phyloP scores from a whole-genome alignment of 2,329 filamentous ascomycete genomes.

The Aspergillus ibericus region DNA sequence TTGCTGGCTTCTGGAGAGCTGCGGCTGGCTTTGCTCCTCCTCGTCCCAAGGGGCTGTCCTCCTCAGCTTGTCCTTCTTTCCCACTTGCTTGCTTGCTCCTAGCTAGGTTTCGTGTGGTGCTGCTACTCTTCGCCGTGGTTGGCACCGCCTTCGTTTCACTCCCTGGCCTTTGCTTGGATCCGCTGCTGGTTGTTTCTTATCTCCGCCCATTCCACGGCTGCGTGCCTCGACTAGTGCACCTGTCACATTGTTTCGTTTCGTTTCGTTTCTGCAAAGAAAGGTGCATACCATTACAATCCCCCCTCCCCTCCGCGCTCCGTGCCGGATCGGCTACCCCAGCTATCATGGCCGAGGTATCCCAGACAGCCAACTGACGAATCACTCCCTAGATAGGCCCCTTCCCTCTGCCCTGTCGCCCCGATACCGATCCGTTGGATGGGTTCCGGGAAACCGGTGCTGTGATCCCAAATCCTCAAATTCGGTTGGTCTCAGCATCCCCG shows the following conservation, averaged over 20 bases:
- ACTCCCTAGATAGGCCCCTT: not conserved
- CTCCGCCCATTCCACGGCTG: constrained; percentile 1
- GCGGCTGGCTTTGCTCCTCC: not conserved
- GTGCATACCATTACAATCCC: constrained; percentile 9
- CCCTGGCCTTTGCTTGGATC: not conserved
- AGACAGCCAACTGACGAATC: constrained; percentile 1
- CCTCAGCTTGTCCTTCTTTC: not conserved
- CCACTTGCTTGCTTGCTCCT: not conserved
- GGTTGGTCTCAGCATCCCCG: constrained; percentile 21
- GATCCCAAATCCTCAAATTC: constrained; percentile 16
- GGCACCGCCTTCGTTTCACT: not conserved
- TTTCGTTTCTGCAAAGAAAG: constrained; percentile 7
- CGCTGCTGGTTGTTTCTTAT: not conserved
- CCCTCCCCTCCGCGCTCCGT: not conserved
- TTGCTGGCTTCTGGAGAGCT: not conserved
- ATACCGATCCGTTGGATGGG: constrained; percentile 17
- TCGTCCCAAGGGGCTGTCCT: not conserved
- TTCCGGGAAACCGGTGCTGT: constrained; percentile 16
- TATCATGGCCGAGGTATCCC: not conserved
- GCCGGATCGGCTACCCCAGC: not conserved
- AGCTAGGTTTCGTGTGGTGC: not conserved
- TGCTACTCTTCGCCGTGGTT: not conserved
- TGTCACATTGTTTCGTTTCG: constrained; percentile 10
- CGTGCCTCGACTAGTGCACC: constrained; percentile 10
- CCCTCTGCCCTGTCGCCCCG: not conserved